These are phyloP conservation scores for Wickerhamomyces ciferrii DNA, from an alignment of 805 yeast species.

Conservation along the genomic window DNA sequence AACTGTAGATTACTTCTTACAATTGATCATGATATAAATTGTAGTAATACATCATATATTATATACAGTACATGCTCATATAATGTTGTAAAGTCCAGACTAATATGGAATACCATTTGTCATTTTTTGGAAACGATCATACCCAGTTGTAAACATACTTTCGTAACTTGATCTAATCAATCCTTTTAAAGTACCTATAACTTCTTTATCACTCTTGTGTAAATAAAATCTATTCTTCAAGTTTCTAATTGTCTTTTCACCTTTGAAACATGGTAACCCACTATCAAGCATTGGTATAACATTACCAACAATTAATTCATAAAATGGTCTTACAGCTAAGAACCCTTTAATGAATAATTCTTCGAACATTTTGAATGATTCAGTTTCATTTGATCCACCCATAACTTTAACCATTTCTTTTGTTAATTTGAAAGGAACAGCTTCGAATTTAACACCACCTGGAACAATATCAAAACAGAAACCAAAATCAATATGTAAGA, in stretches of 20 bases:
- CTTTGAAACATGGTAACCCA: constrained; percentile 95
- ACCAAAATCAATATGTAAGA: constrained; percentile 95
- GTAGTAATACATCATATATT: too few species aligned
- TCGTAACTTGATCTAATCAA: constrained; percentile 80
- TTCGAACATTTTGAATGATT: constrained; percentile 90
- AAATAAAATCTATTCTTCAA: constrained; percentile 78
- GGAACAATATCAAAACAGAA: constrained; percentile 98
- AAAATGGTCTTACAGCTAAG: constrained; percentile 81
- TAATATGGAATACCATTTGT: constrained; percentile 96
- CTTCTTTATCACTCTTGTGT: constrained; percentile 75
- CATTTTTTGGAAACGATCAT: constrained; percentile 93
- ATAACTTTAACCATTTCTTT: constrained; percentile 93
- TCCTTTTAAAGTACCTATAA: constrained; percentile 69
- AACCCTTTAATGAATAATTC: constrained; percentile 92
- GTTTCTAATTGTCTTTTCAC: constrained; percentile 70
- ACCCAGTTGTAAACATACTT: constrained; percentile 86
- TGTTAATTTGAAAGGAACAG: constrained; percentile 96
- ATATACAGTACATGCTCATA: too few species aligned
- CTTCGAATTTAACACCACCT: constrained; percentile 97
- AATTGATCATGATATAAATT: too few species aligned
- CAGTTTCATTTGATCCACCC: constrained; percentile 87
- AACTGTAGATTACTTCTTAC: too few species aligned
- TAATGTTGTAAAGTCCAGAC: too few species aligned
- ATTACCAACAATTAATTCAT: constrained; percentile 78
- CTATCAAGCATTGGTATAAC: constrained; percentile 92